Evolutionary conservation across 345 rosid species (phyloP), one percentile per base, ranked within the genome.

Genomic region (Salix brachista): DNA sequence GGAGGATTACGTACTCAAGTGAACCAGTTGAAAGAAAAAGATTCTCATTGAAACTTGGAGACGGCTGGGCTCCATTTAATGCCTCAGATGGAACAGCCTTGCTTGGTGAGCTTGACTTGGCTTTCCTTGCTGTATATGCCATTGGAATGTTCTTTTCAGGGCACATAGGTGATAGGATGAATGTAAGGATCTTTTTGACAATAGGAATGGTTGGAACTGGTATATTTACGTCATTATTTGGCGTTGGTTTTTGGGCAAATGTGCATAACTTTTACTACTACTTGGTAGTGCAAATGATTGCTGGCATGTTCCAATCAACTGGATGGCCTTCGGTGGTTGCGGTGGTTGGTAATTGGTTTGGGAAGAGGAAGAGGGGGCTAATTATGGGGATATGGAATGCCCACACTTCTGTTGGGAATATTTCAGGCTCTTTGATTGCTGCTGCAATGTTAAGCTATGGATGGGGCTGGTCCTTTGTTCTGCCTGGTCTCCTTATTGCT

Each of bases 271-370:
- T 90, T 79, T 91, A 88, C 84, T 93, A 88, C 67, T 96, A 79
- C 85, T 73, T 96, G 73, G 80, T 85, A 8, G 75, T 86, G n/a
- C 99, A 96, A 80, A 88, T 90, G 85, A 25, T 91, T 71, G 93
- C 97, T 0, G 99, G 97, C 54, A 81, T 90, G 87, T 91, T 91
- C 84, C 98, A 96, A 80, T 96, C 99, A 32, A 96, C 94, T 21
- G 98, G 99, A 11, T 93, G 99, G 99, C 99, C 99, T 77, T 96
- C 97, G 7, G 97, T 96, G 16, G 99, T 96, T 69, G 98, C 99
- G 11, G 93, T 93, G 52, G 91, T 96, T 6, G 98, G 97, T 3
- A 93, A 93, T 18, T 96, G 99, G 99, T 96, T 89, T 67, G 92
- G 96, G 56, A 96, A 91, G 89, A 91, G 82, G 71, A 96, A 92